Base-by-base conservation (phyloP, 129 eudicot genomes). In the Helichrysum umbraculigerum region DNA sequence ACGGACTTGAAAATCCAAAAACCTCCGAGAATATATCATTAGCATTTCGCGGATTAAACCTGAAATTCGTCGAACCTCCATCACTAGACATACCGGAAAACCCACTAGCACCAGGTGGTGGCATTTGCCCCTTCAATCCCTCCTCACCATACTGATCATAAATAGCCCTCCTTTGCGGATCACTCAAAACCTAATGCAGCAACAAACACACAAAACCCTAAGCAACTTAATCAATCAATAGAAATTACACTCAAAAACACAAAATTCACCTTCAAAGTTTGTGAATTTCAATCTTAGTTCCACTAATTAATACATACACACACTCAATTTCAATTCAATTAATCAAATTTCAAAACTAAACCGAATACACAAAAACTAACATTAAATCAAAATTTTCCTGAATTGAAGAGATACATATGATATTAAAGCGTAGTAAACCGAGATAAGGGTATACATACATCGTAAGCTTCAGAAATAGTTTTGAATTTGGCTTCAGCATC, bases 401-500 rank as follows among this genome's bases (percentile, higher is more conserved):
- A 47, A 47, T 47, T 47, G 54, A 4, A 47, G n/a, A 47, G 54
- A 47, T 3, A 47, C 0, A 12, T 3, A 47, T 47, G 2, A 3
- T 0, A 47, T 47, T 14, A 4, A 47, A 47, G 17, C 14, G 54
- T 68, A 9, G 6, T 47, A 47, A 47, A 14, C 54, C 12, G 54
- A 11, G 30, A 20, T 1, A 35, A 39, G 0, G 44, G n/a, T 12
- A 6, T 30, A 67, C 16, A 14, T 82, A 92, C 98, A 52, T 92
- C 98, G 70, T 92, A 92, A 34, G 98, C 98, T 71, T 92, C 98
- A 62, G 98, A 92, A 70, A 92, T 92, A 37, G 83, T 85, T 73
- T 89, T 89, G 93, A 92, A 92, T 89, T 89, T 92, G 58, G 96
- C 91, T 79, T 92, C 98, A 47, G 98, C 96, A 15, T 89, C 96